These are phyloP conservation scores for Lactifluus subvellereus DNA, from an alignment of 768 basidiomycete species.

Conservation along the genomic window DNA sequence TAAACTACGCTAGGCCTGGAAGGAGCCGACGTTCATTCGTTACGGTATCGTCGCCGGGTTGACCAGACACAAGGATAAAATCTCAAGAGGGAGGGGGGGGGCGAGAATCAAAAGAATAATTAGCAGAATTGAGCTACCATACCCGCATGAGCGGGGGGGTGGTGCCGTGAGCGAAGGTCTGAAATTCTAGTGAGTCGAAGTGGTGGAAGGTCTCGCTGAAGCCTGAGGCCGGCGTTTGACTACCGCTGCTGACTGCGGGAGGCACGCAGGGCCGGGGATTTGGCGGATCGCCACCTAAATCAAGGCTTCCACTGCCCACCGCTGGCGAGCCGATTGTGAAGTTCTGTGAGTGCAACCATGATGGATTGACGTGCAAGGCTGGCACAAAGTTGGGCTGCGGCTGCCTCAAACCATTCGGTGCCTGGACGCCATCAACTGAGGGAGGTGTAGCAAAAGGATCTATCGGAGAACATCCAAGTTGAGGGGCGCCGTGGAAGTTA, in stretches of 20 bases:
- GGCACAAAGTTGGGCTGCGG: neutral
- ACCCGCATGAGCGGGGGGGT: slow-evolving; percentile 1
- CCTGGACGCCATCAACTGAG: neutral
- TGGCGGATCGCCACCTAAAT: neutral
- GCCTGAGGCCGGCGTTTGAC: neutral
- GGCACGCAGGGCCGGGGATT: neutral
- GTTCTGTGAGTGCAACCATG: slow-evolving; percentile 10
- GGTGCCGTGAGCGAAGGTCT: slow-evolving; percentile 28
- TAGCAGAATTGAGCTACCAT: slow-evolving; percentile 19
- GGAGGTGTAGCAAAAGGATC: neutral
- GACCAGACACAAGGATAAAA: neutral
- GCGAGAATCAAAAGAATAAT: neutral
- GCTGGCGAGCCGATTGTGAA: neutral
- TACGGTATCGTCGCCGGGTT: slow-evolving; percentile 2
- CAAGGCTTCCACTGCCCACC: neutral
- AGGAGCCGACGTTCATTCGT: slow-evolving; percentile 1
- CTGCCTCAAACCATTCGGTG: neutral
- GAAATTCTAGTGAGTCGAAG: slow-evolving; percentile 34
- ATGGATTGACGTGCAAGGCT: slow-evolving; percentile 17
- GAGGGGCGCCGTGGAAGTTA: neutral
- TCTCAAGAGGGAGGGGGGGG: neutral
- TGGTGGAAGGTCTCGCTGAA: slow-evolving; percentile 14
- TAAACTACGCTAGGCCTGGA: slow-evolving; percentile 4
- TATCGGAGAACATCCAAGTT: neutral
- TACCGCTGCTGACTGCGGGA: neutral